Evolutionary conservation across 2,329 filamentous ascomycete genomes (phyloP), one percentile per base, ranked within the genome.

Genomic region (Chaetothyriales sp.): DNA sequence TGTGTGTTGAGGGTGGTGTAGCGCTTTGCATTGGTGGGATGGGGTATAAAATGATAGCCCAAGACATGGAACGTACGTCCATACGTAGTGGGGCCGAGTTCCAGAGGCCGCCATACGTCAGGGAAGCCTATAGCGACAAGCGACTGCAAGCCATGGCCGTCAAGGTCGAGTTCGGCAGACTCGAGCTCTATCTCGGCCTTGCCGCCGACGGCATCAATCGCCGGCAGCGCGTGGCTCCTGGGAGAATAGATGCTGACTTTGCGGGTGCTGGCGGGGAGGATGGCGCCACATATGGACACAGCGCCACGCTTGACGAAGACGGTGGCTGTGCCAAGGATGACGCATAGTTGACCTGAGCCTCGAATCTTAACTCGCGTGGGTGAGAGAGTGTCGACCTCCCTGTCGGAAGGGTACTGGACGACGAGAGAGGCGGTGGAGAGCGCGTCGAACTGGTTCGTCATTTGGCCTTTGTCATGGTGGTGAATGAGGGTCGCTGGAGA

Each of bases 251-350:
- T 70, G 52, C 74, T 67, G 58, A 75, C 70, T 1, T 66, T 46
- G 10, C 59, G 58, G 6, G 68, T 60, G 1, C 70, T 70, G 10
- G 74, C 69, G 51, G 72, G 69, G 8, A 82, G 58, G 43, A 77
- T 75, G n/a, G 78, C 77, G 33, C 80, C 80, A 62, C 78, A 76
- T 47, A 82, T 61, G 47, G 73, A 76, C 33, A 81, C 65, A 22
- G 77, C 69, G 10, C 79, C 80, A 59, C 71, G 68, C 45, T 73
- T 70, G 4, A 82, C 73, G 65, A 72, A 72, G n/a, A 83, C 61
- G 52, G 77, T 71, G 59, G 77, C 82, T 44, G 74, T 71, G 10
- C 80, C 80, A n/a, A 72, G 48, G 5, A 73, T 48, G 6, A 67
- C 65, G 25, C 65, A 71, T 40, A 66, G 72, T 70, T 72, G 47